Base-by-base conservation (phyloP, 2,329 filamentous ascomycete genomes). In the Akanthomyces lecanii region DNA sequence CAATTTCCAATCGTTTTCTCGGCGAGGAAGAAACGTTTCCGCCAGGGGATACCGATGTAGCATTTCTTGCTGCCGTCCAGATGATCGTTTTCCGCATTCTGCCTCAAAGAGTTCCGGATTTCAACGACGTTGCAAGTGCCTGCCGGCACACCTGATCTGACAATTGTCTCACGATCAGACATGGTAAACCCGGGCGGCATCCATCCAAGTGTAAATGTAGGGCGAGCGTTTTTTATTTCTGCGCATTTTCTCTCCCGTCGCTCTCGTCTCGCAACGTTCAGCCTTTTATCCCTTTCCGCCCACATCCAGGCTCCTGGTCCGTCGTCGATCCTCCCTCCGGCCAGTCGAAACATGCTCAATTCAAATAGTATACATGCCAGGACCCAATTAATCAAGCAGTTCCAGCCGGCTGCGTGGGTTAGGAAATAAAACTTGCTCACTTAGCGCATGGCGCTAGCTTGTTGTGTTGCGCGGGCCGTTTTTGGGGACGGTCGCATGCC, bases 261-360 rank as follows among this genome's bases (percentile, higher is more conserved):
- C 33, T 36, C 33, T 36, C 10, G 5, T 2, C 28, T 36, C 7
- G 33, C 33, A 7, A 10, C 33, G 8, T 36, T 38, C 11, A 38
- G 3, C 36, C 30, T 33, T 33, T 33, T 33, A 8, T 33, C 5
- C 30, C 30, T 33, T 7, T 36, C 33, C 10, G 7, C 33, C 33
- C 33, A 36, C 33, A 11, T 36, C 33, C 33, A 2, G 5, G 30
- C 30, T 33, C 36, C 36, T 38, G 36, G 36, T 38, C 36, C 36
- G 8, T 38, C 14, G 38, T 44, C 52, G 52, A 55, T 55, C 52
- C 28, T 38, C 10, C 10, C 10, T 36, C 33, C 30, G 23, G n/a
- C 55, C 55, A 58, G 55, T 58, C 55, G 55, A 58, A 58, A 58
- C 55, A 36, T 58, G 55, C 55, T 58, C 55, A 58, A 58, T 36